Evolutionary conservation across 352 stramenopile species (phyloP).

Genomic region (Phytophthora pluvialis): DNA sequence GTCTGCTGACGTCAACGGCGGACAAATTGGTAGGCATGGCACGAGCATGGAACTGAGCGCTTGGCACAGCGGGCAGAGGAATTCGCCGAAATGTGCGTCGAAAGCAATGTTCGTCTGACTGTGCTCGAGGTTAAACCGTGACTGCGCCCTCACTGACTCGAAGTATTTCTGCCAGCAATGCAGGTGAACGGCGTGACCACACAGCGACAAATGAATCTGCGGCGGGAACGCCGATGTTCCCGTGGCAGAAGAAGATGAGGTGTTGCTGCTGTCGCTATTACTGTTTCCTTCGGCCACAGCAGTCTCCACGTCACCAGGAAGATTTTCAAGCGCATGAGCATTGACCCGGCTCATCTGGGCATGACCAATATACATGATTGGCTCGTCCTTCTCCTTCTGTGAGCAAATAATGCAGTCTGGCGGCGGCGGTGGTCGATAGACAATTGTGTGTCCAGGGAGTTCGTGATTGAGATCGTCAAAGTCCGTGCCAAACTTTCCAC

Average conservation of each 20-base stretch:
- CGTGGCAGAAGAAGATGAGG: slow-evolving; percentile 13
- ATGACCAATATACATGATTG: slow-evolving; percentile 89
- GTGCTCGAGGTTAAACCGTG: slow-evolving; percentile 71
- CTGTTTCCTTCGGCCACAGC: slow-evolving; percentile 24
- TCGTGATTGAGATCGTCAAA: slow-evolving; percentile 26
- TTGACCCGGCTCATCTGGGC: slow-evolving; percentile 76
- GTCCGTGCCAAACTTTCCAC: slow-evolving; percentile 28
- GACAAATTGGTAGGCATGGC: slow-evolving; percentile 71
- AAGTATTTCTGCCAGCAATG: slow-evolving; percentile 92
- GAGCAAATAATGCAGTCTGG: slow-evolving; percentile 89
- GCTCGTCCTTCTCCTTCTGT: slow-evolving; percentile 83
- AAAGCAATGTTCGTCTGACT: slow-evolving; percentile 86
- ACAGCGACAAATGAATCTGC: slow-evolving; percentile 80
- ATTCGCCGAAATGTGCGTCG: slow-evolving; percentile 86
- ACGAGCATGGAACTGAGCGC: slow-evolving; percentile 91
- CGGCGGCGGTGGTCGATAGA: slow-evolving; percentile 68
- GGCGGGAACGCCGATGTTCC: slow-evolving; percentile 50
- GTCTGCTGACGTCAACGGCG: slow-evolving; percentile 60
- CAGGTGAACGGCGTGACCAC: slow-evolving; percentile 91
- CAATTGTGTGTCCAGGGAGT: slow-evolving; percentile 43
- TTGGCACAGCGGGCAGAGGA: slow-evolving; percentile 92
- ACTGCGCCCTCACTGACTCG: slow-evolving; percentile 81
- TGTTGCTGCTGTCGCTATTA: slow-evolving; percentile 12
- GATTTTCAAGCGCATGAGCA: slow-evolving; percentile 52
- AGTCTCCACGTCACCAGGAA: slow-evolving; percentile 43